Evolutionary conservation across 805 yeast genomes (phyloP), one percentile per base, ranked within the genome.

Genomic region (Candida germanica): DNA sequence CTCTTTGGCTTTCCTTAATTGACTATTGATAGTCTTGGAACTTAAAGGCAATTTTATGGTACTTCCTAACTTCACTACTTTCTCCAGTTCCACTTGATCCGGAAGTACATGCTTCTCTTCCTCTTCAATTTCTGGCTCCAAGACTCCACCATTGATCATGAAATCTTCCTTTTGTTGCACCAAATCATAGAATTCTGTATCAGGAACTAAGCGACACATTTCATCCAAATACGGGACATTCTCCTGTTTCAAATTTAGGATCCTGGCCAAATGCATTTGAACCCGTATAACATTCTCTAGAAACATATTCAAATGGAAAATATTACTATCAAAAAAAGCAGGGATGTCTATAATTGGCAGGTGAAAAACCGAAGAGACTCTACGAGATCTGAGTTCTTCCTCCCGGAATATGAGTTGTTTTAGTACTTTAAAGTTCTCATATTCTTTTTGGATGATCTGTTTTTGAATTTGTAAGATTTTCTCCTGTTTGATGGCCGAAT

Each of bases 91-190:
- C 4, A 15, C 18, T 13, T 31, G 28, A 7, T 20, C 23, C 31
- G 22, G 20, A 4, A 22, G 32, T 6, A 41, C 28, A 14, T 43
- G 45, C 22, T 37, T 39, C 7, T 38, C 36, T n/a, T 42, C 47
- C 29, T 38, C 19, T 9, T 22, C 26, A 15, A 28, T 20, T 15
- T 43, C 39, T 18, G 33, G 28, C 5, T 39, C 48, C 1, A 37
- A 43, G 2, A 42, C 48, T 0, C 49, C 51, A 3, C 48, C 50
- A n/a, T 41, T 46, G 6, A 52, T 29, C 44, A 66, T 49, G 31
- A 53, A 42, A 32, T 48, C 41, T 42, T 64, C 66, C 36, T 63
- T 64, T 26, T 51, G 51, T 32, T 59, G 61, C 4, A 67, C 57
- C 15, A 63, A 45, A 16, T 51, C 46, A 26, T 49, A 56, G 39